Percentiles rank a stretch among this genome's conserved stretches.
Evolutionary conservation across 208 protist species (phyloP).

Genomic region (Wallacemonas sp.): DNA sequence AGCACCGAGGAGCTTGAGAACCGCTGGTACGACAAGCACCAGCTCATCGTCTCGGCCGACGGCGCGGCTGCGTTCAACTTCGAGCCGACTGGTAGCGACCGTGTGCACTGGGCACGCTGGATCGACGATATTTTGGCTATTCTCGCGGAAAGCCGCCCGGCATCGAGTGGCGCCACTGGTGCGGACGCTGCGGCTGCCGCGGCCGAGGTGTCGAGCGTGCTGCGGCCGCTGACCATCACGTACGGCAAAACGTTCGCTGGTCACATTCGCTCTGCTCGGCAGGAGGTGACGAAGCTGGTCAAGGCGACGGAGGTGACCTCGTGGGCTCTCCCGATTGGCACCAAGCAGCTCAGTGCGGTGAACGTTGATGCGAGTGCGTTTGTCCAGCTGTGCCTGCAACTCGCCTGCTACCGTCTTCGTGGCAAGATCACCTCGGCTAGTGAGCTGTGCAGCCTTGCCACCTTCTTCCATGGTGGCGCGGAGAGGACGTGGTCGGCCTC

Average conservation of each 20-base stretch:
- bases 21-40: slow-evolving; percentile 93
- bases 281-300: slow-evolving; percentile 65
- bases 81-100: slow-evolving; percentile 75
- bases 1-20: slow-evolving; percentile 80
- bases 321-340: slow-evolving; percentile 53
- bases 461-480: slow-evolving; percentile 84
- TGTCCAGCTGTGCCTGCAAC: slow-evolving; percentile 86
- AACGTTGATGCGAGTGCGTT: slow-evolving; percentile 70
- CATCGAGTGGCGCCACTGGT: slow-evolving; percentile 5
- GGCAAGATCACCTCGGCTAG: slow-evolving; percentile 70
- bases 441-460: slow-evolving; percentile 51
- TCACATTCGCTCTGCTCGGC: slow-evolving; percentile 74
- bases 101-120: slow-evolving; percentile 82
- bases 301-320: slow-evolving; percentile 56
- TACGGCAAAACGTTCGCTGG: slow-evolving; percentile 81
- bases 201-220: slow-evolving; percentile 19
- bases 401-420: slow-evolving; percentile 76
- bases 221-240: slow-evolving; percentile 65
- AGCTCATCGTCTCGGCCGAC: slow-evolving; percentile 86
- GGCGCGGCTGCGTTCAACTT: slow-evolving; percentile 88
- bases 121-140: slow-evolving; percentile 66
- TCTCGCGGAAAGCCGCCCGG: background rate
- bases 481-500: slow-evolving; percentile 78
- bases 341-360: slow-evolving; percentile 33
- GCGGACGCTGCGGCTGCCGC: slow-evolving; percentile 29